Percentiles rank a stretch among this genome's conserved stretches.
Evolutionary conservation across 2,329 filamentous ascomycete species (phyloP).

Genomic region (Cladosporium sp.): DNA sequence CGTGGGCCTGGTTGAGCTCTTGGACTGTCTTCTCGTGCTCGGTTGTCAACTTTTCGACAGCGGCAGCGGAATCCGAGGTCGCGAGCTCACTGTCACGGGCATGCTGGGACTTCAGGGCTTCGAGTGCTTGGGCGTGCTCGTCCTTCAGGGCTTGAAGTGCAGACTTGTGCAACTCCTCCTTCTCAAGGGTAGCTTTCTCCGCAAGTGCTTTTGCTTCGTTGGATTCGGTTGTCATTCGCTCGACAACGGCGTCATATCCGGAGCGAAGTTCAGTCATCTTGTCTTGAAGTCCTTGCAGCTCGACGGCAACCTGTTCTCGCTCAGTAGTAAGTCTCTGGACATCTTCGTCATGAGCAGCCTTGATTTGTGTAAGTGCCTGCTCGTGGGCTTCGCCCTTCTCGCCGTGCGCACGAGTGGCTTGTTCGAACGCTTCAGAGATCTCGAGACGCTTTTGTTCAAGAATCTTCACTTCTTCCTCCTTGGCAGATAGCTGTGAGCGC

Average conservation of each 20-base stretch:
- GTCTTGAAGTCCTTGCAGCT: neutral
- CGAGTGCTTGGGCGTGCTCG: slow-evolving; percentile 9
- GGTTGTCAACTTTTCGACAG: slow-evolving; percentile 8
- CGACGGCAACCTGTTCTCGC: neutral
- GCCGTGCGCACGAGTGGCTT: slow-evolving; percentile 3
- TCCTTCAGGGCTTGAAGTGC: slow-evolving; percentile 15
- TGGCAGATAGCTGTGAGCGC: neutral
- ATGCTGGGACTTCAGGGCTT: slow-evolving; percentile 1
- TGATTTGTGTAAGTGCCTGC: slow-evolving; percentile 1
- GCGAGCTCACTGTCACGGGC: slow-evolving; percentile 18
- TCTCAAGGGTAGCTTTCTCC: slow-evolving; percentile 5
- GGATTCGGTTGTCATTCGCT: slow-evolving; percentile 19
- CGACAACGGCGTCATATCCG: slow-evolving; percentile 13
- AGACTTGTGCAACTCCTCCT: slow-evolving; percentile 10
- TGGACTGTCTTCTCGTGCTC: slow-evolving; percentile 8
- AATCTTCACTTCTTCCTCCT: neutral
- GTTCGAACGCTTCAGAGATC: slow-evolving; percentile 17
- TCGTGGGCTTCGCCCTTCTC: slow-evolving; percentile 10
- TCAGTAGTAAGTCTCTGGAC: slow-evolving; percentile 2
- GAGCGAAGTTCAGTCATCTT: neutral
- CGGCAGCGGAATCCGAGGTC: slow-evolving; percentile 4
- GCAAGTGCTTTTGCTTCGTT: neutral
- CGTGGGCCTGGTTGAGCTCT: slow-evolving; percentile 20
- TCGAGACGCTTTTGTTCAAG: slow-evolving; percentile 10
- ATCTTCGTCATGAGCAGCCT: slow-evolving; percentile 12